Base-by-base conservation (phyloP, 352 stramenopile species). In the Plasmopara viticola region DNA sequence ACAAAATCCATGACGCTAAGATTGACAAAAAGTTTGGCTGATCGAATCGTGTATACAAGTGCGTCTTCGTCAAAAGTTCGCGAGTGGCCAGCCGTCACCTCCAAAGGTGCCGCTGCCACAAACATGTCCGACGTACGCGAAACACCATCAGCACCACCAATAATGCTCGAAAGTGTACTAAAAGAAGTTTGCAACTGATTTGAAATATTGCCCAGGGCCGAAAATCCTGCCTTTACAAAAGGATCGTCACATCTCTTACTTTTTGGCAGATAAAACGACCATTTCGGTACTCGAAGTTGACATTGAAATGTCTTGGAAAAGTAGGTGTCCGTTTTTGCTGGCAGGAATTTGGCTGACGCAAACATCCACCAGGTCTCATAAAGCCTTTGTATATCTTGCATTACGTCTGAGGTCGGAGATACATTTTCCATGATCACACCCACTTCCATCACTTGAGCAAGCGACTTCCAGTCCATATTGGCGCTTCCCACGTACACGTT, bases 401-500 rank as follows among this genome's bases (percentile, higher is more conserved):
- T 64, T 8, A 83, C 39, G 0, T 51, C 34, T 6, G 67, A 76
- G 20, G 42, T 45, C 0, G 62, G 43, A n/a, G 58, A 45, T 29
- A 84, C 52, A 40, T 83, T 54, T 44, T 84, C 60, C 18, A 91
- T 56, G 8, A 87, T 17, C 9, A 93, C 72, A 15, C 83, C 83
- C n/a, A 91, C 62, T 33, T 93, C 83, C 79, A 90, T 91, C 17
- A 93, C 83, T 52, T 93, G 80, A 33, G 78, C 68, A 28, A 93
- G 60, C 40, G 75, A 86, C 58, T 91, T 89, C 80, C 83, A 93
- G 64, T 93, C 83, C 80, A 91, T 91, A 56, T 91, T 93, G 51
- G 75, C 76, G 45, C 80, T 91, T 5, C 80, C 83, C 13, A 93
- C 62, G 59, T 91, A 91, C 50, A 85, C 68, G 44, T 86, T 65